phyloP scores from a whole-genome alignment of 2,329 filamentous ascomycete species.

The Monosporascus sp. region DNA sequence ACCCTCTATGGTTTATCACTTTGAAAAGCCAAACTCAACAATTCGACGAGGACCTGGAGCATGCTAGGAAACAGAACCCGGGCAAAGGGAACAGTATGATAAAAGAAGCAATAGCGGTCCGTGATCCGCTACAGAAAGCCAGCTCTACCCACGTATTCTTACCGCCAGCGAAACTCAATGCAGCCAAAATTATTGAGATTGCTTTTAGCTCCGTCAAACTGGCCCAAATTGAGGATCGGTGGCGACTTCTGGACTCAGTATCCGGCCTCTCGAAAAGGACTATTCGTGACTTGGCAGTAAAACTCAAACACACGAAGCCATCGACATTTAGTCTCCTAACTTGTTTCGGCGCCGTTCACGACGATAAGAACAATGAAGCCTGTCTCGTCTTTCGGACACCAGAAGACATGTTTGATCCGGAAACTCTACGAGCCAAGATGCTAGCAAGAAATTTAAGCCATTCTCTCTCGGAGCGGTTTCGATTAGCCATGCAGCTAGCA shows the following conservation, averaged over 20 bases:
- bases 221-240: too few species aligned
- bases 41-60: neutral
- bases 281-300: constrained; percentile 16
- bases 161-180: neutral
- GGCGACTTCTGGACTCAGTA: too few species aligned
- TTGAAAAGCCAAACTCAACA: neutral
- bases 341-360: constrained; percentile 12
- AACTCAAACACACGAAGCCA: constrained; percentile 13
- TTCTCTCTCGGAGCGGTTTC: constrained; percentile 25
- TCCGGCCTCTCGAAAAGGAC: constrained; percentile 1
- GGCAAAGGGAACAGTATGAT: neutral
- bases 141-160: neutral
- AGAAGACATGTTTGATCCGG: neutral
- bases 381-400: neutral
- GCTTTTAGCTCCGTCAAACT: too few species aligned
- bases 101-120: neutral
- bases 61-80: neutral
- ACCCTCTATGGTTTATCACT: constrained; percentile 7
- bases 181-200: neutral
- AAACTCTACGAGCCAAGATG: neutral
- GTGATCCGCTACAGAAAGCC: neutral
- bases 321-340: constrained; percentile 14
- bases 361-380: neutral
- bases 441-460: neutral
- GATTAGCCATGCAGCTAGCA: constrained; percentile 25